Evolutionary conservation across 345 rosid species (phyloP).

Genomic region (Firmiana major): DNA sequence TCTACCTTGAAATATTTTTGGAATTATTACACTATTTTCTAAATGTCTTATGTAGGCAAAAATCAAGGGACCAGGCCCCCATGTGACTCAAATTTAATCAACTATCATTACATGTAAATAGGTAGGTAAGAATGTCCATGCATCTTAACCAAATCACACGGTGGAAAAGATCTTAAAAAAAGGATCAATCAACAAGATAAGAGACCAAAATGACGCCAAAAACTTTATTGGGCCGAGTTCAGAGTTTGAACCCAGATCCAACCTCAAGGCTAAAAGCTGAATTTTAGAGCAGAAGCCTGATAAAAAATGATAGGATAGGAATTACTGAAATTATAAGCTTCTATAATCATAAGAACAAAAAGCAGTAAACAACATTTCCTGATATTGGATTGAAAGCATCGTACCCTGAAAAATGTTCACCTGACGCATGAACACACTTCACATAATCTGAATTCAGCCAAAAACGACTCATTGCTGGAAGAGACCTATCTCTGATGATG

Average conservation of each 20-base stretch:
- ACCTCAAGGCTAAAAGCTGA: neutral
- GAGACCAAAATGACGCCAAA: neutral
- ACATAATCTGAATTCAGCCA: conserved; percentile 95
- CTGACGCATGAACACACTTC: conserved; percentile 83
- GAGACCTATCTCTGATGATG: conserved; percentile 73
- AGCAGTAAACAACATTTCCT: neutral
- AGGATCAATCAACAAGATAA: neutral
- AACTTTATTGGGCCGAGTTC: neutral
- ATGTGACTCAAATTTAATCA: neutral
- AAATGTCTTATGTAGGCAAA: neutral
- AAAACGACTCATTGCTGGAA: conserved; percentile 68
- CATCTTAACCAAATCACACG: neutral
- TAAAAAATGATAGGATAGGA: neutral
- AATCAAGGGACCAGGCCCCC: neutral
- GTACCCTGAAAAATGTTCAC: conserved; percentile 89
- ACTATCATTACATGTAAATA: neutral
- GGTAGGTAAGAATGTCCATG: neutral
- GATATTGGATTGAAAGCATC: neutral
- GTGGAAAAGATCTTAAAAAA: neutral
- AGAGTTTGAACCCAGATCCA: neutral
- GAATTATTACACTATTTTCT: neutral
- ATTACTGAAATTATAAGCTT: neutral
- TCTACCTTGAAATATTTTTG: neutral
- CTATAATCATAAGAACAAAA: neutral
- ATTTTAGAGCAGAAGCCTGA: neutral